Evolutionary conservation across 1,284 basidiomycete species (phyloP), one percentile per base, ranked within the genome.

Genomic region (Albatrellus sp.): DNA sequence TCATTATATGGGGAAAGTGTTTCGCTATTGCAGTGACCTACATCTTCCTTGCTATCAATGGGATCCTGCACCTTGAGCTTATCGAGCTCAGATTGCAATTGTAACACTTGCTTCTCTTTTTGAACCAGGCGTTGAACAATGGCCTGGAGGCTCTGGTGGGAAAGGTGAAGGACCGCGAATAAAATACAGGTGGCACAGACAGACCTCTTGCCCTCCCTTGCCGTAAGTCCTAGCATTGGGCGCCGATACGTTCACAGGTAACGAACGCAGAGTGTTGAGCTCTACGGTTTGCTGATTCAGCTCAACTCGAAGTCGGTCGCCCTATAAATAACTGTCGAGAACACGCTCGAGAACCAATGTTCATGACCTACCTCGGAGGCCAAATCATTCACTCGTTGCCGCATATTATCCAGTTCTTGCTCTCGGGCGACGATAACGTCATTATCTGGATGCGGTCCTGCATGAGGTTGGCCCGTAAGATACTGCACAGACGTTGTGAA

Each of bases 101-200:
- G 76, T 6, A 77, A 59, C 1, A 89, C 85, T 58, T 90, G 77
- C 57, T 86, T 90, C 63, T 93, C 90, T 59, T 90, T 91, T 55
- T 80, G 74, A 3, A 86, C 74, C 6, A 93, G 65, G 7, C 86
- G 77, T 55, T 90, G 86, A 10, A 91, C 77, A n/a, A 92, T 59
- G 1, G 84, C 85, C 51, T 80, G 74, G 48, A 88, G 72, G 52
- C 72, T 78, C 71, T 83, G 60, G 1, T 28, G 48, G 49, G n/a
- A 10, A 17, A 12, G 14, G 9, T 40, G 24, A 24, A 7, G 24
- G 24, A 17, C 4, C 1, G 24, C n/a, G 1, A 8, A 44, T 37
- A 5, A 35, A 5, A 17, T n/a, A 37, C 4, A 40, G n/a, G 11
- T 24, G 14, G 12, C 16, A 24, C 24, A 4, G 34, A 41, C 55